A percentile compares a stretch with the other conserved stretches of the same genome.
Evolutionary conservation across 208 protist species (phyloP).

Genomic region (Trypanosomatidae sp.): DNA sequence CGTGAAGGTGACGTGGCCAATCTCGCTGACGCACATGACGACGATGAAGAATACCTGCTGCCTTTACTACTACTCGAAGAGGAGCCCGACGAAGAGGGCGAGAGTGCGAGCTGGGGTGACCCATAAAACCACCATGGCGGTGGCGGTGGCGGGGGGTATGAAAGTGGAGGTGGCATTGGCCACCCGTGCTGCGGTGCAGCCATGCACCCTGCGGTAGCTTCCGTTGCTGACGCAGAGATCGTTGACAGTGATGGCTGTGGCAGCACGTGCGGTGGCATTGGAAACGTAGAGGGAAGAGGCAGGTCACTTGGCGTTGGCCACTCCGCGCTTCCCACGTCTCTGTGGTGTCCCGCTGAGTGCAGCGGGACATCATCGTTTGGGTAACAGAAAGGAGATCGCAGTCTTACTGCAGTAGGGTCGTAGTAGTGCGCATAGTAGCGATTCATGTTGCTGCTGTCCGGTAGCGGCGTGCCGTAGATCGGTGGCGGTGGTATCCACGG

Average conservation of each 20-base stretch:
- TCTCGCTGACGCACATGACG: neutral
- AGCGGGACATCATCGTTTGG: neutral
- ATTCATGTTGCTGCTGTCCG: conserved; percentile 2
- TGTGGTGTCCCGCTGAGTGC: neutral
- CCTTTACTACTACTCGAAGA: conserved; percentile 1
- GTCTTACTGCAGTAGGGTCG: neutral
- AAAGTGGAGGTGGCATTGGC: neutral
- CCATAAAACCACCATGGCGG: conserved; percentile 24
- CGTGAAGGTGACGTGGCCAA: neutral
- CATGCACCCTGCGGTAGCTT: neutral
- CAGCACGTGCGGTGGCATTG: conserved; percentile 42
- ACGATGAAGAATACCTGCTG: conserved; percentile 3
- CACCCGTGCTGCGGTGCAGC: neutral
- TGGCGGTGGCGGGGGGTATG: conserved; percentile 21
- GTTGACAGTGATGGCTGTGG: conserved; percentile 10
- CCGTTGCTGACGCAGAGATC: neutral
- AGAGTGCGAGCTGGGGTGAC: neutral
- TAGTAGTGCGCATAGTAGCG: conserved; percentile 23
- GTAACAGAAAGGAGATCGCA: neutral
- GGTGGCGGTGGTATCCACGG: conserved; percentile 42
- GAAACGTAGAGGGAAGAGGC: conserved; percentile 63
- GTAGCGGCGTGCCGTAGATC: conserved; percentile 12
- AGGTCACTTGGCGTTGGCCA: conserved; percentile 70
- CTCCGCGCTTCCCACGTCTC: neutral
- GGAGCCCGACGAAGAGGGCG: neutral